A percentile compares a stretch with the other conserved stretches of the same genome.
Evolutionary conservation across 1,284 basidiomycete species (phyloP).

Genomic region (Cystobasidium pallidum): DNA sequence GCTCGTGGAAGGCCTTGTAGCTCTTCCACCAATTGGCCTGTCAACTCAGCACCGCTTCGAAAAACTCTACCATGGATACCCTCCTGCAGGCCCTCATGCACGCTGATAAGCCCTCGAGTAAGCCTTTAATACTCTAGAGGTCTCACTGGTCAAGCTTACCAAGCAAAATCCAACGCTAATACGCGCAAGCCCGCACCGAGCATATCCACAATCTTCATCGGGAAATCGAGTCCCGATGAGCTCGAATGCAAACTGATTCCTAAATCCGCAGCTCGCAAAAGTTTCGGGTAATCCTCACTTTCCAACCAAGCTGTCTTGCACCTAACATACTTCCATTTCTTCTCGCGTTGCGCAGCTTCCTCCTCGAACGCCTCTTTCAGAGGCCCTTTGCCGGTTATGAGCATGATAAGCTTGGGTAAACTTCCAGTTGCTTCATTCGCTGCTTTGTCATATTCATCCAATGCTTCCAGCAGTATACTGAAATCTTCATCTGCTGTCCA

Average conservation of each 20-base stretch:
- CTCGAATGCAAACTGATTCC: constrained; percentile 89
- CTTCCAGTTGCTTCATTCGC: constrained; percentile 65
- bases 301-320: constrained; percentile 82
- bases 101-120: constrained; percentile 59
- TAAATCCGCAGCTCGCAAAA: constrained; percentile 86
- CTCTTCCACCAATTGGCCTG: constrained; percentile 69
- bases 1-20: constrained; percentile 66
- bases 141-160: constrained; percentile 61
- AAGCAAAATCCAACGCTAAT: constrained; percentile 82
- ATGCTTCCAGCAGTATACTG: constrained; percentile 72
- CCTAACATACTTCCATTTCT: constrained; percentile 73
- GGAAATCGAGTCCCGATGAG: constrained; percentile 87
- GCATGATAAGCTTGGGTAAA: constrained; percentile 70
- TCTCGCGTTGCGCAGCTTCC: constrained; percentile 65
- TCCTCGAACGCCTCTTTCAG: constrained; percentile 73
- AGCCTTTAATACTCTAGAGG: background rate
- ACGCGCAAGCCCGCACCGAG: constrained; percentile 95
- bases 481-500: constrained; percentile 99
- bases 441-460: constrained; percentile 72
- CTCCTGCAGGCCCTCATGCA: constrained; percentile 83
- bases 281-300: constrained; percentile 81
- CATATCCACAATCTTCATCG: constrained; percentile 99
- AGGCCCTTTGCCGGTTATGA: constrained; percentile 92
- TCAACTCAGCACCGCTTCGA: constrained; percentile 68
- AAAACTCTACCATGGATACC: constrained; percentile 83